Evolutionary conservation across 176 grass and related monocot species (phyloP).

Genomic region (Aegilops sharonensis): DNA sequence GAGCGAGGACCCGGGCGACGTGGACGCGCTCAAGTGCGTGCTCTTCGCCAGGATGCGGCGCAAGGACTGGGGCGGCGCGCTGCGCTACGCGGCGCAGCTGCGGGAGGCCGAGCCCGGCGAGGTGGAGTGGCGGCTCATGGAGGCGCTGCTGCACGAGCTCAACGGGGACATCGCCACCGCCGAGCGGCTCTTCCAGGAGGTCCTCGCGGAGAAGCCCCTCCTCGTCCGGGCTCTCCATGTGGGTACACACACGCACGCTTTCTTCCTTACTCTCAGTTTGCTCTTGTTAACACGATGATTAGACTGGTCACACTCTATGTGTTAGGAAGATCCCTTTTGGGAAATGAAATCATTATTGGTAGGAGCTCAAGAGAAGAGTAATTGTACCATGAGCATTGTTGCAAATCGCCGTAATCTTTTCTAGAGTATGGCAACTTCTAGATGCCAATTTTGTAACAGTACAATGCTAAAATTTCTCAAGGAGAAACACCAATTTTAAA

Average conservation of each 20-base stretch:
- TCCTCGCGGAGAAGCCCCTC: slow-evolving; percentile 69
- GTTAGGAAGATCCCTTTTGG: background rate
- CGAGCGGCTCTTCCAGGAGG: slow-evolving; percentile 62
- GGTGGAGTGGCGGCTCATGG: slow-evolving; percentile 78
- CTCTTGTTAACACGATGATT: background rate
- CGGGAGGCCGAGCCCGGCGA: slow-evolving; percentile 57
- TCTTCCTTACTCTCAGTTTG: background rate
- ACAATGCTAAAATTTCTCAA: background rate
- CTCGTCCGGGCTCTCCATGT: slow-evolving; percentile 82
- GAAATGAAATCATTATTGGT: background rate
- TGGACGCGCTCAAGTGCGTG: slow-evolving; percentile 69
- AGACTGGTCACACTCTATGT: background rate
- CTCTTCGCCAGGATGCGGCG: slow-evolving; percentile 73
- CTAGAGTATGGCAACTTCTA: background rate
- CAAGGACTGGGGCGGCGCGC: slow-evolving; percentile 56
- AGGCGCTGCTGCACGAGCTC: slow-evolving; percentile 69
- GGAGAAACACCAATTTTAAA: background rate
- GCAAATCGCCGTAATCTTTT: background rate
- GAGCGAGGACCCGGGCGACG: slow-evolving; percentile 49
- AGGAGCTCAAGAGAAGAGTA: background rate
- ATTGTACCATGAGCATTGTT: background rate
- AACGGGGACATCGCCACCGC: slow-evolving; percentile 62
- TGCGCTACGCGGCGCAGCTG: slow-evolving; percentile 52
- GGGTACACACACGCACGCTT: slow-evolving; percentile 10
- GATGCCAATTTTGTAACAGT: background rate